A percentile compares a stretch with the other conserved stretches of the same genome.
These are phyloP conservation scores for Sporothrix protearum DNA, from an alignment of 2,329 filamentous ascomycete genomes.

Conservation along the genomic window DNA sequence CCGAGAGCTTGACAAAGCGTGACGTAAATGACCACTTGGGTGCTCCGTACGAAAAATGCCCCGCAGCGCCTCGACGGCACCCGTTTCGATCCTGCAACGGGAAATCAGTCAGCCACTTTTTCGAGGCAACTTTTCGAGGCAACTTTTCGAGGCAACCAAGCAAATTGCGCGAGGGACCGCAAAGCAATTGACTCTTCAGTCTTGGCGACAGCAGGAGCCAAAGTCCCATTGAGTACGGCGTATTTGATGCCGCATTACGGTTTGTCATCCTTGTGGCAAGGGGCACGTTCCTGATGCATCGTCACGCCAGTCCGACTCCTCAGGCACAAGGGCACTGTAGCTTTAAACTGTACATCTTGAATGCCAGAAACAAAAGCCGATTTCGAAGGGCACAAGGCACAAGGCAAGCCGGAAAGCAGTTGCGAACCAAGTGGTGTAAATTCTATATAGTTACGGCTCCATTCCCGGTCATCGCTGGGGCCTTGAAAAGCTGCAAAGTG, in stretches of 20 bases:
- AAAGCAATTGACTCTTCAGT: neutral
- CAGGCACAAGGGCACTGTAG: no score
- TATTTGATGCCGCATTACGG: neutral
- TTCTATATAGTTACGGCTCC: neutral
- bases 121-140: no score
- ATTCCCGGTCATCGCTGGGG: neutral
- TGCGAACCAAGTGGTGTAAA: neutral
- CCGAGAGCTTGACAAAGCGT: conserved; percentile 27
- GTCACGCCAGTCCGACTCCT: no score
- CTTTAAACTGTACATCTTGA: neutral
- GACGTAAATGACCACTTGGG: conserved; percentile 22
- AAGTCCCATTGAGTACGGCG: neutral
- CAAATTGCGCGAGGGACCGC: neutral
- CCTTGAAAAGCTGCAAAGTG: neutral
- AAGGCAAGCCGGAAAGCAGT: neutral
- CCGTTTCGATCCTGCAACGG: neutral
- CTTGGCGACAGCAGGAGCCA: neutral
- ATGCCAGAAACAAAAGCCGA: neutral
- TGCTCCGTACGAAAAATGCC: neutral
- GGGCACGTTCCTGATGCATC: neutral
- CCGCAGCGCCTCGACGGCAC: neutral
- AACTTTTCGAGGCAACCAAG: neutral
- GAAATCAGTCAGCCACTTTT: conserved; percentile 6
- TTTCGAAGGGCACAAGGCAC: neutral
- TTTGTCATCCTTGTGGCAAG: neutral